phyloP scores from a whole-genome alignment of 2,329 filamentous ascomycete species.

The Colletotrichum cereale region DNA sequence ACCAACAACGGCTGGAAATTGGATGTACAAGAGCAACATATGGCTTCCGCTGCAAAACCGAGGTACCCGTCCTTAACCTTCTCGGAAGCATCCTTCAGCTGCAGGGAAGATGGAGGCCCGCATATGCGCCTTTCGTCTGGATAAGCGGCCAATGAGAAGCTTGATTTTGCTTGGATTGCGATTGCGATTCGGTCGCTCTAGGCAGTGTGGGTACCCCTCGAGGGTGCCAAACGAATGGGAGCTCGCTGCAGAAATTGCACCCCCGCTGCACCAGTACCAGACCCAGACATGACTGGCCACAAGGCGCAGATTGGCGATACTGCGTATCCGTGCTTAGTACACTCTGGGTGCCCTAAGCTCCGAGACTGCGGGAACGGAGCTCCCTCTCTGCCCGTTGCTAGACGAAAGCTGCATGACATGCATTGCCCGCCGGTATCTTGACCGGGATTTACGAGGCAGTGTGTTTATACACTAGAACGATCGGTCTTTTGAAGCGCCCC shows the following conservation, averaged over 20 bases:
- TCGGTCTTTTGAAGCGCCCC: not conserved
- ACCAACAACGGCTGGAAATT: constrained; percentile 23
- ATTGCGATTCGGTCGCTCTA: constrained; percentile 5
- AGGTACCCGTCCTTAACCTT: constrained; percentile 15
- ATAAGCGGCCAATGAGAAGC: constrained; percentile 34
- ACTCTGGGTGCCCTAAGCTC: not conserved
- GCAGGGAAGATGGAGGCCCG: constrained; percentile 20
- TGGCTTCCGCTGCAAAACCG: not conserved
- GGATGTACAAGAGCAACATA: constrained; percentile 2
- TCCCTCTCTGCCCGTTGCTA: constrained; percentile 20
- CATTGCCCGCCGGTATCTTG: constrained; percentile 3
- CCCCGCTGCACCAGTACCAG: not conserved
- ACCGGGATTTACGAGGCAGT: constrained; percentile 1
- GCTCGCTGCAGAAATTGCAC: constrained; percentile 2
- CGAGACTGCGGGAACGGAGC: not conserved
- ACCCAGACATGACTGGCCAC: not conserved
- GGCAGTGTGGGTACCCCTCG: not conserved
- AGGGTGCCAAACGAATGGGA: constrained; percentile 2
- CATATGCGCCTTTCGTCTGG: constrained; percentile 39
- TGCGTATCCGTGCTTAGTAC: not conserved
- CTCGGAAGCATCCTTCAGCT: constrained; percentile 29
- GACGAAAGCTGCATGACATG: constrained; percentile 35
- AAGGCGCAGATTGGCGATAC: not conserved
- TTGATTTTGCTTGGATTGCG: constrained; percentile 32
- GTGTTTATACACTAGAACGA: not conserved